phyloP scores from a whole-genome alignment of 805 yeast species.

The Deakozyma indianensis region DNA sequence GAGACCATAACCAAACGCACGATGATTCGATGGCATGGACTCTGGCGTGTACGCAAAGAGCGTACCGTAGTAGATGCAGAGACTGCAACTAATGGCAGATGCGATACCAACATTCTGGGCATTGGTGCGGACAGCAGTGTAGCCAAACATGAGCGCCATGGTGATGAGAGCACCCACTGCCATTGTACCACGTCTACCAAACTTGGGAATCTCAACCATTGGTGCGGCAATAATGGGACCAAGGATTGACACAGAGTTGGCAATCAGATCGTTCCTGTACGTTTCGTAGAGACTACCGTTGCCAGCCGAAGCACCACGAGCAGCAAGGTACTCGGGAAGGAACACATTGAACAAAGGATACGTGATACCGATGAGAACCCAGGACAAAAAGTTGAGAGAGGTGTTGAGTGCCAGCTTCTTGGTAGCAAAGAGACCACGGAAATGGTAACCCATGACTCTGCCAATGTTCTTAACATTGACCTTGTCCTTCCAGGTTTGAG shows the following conservation, averaged over 20 bases:
- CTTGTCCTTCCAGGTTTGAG: conserved; percentile 5
- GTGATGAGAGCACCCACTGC: conserved; percentile 35
- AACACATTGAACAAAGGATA: conserved; percentile 43
- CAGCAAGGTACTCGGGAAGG: conserved; percentile 35
- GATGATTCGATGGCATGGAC: conserved; percentile 35
- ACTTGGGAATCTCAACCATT: conserved; percentile 9
- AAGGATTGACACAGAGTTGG: conserved; percentile 31
- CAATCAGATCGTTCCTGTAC: conserved; percentile 22
- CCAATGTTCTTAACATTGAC: conserved; percentile 10
- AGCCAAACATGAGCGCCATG: conserved; percentile 46
- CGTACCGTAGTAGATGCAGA: conserved; percentile 40
- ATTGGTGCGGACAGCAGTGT: conserved; percentile 44
- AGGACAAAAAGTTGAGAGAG: conserved; percentile 31
- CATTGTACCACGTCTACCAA: conserved; percentile 48
- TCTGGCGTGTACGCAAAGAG: conserved; percentile 57
- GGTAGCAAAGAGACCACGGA: conserved; percentile 33
- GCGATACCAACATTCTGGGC: conserved; percentile 39
- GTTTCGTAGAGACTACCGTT: conserved; percentile 14
- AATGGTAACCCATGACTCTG: conserved; percentile 22
- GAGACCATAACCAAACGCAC: conserved; percentile 49
- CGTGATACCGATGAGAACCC: conserved; percentile 47
- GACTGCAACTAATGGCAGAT: conserved; percentile 33
- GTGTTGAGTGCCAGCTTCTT: conserved; percentile 31
- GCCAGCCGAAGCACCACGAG: conserved; percentile 27
- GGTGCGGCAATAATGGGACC: conserved; percentile 30